These are phyloP conservation scores for Silybum marianum DNA, from an alignment of 129 eudicot species.

Conservation along the genomic window DNA sequence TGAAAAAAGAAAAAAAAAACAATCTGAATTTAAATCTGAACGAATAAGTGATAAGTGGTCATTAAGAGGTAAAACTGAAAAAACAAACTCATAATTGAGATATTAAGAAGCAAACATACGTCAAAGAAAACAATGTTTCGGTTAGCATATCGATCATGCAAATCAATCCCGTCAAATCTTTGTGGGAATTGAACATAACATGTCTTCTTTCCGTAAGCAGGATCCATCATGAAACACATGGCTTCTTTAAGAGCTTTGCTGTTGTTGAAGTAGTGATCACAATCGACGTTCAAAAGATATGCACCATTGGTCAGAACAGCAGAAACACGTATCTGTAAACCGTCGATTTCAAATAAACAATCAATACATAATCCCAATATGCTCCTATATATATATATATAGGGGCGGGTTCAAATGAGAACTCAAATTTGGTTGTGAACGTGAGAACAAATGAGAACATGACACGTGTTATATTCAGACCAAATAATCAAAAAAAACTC, in stretches of 20 bases:
- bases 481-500: no score
- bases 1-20: no score
- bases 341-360: constrained; percentile 3
- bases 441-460: no score
- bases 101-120: constrained; percentile 45
- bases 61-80: no score
- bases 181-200: constrained; percentile 95
- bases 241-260: constrained; percentile 94
- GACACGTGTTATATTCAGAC: no score
- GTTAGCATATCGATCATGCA: constrained; percentile 92
- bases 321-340: constrained; percentile 79
- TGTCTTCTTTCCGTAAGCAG: constrained; percentile 71
- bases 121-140: constrained; percentile 89
- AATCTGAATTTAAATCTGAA: no score
- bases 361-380: not conserved
- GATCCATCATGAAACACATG: constrained; percentile 97
- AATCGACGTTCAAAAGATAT: constrained; percentile 78
- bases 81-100: not conserved
- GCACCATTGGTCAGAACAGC: constrained; percentile 91
- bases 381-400: not conserved
- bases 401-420: no score
- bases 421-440: no score
- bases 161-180: constrained; percentile 89
- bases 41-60: no score
- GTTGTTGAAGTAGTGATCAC: constrained; percentile 95